phyloP scores from a whole-genome alignment of 805 yeast genomes.

The Brettanomyces custersianus region DNA sequence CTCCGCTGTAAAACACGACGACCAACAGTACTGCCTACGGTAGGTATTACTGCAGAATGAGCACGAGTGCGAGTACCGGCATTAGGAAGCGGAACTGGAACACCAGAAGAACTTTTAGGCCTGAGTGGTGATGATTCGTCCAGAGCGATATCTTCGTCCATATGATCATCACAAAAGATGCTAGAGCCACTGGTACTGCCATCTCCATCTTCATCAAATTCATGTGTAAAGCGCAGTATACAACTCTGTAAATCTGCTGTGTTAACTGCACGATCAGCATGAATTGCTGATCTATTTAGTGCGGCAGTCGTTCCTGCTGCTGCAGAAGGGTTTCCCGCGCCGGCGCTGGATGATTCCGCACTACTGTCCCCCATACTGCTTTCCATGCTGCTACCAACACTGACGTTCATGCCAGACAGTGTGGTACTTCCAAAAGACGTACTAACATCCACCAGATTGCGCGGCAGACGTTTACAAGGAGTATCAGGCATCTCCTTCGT shows the following conservation, averaged over 20 bases:
- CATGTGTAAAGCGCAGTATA: constrained; percentile 29
- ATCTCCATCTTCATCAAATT: constrained; percentile 30
- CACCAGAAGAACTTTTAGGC: constrained; percentile 27
- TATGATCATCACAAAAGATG: constrained; percentile 21
- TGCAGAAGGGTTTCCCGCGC: no score
- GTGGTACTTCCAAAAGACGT: constrained; percentile 14
- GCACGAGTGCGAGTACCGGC: not conserved
- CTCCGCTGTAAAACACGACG: not conserved
- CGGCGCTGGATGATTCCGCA: no score
- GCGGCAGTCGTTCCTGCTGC: no score
- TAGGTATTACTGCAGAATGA: not conserved
- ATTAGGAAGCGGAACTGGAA: not conserved
- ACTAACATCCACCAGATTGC: constrained; percentile 19
- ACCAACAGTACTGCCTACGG: not conserved
- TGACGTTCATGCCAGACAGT: not conserved
- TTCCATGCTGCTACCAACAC: not conserved
- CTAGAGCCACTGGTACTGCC: constrained; percentile 18
- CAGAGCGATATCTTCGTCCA: constrained; percentile 21
- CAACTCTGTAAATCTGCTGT: constrained; percentile 33
- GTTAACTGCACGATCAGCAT: constrained; percentile 21
- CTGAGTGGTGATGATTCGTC: constrained; percentile 31
- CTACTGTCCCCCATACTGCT: no score
- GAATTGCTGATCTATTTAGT: not conserved
- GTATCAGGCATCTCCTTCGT: constrained; percentile 47
- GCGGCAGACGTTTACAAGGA: constrained; percentile 45